phyloP scores from a whole-genome alignment of 176 grass and related monocot species.

The Rhynchospora pubera region DNA sequence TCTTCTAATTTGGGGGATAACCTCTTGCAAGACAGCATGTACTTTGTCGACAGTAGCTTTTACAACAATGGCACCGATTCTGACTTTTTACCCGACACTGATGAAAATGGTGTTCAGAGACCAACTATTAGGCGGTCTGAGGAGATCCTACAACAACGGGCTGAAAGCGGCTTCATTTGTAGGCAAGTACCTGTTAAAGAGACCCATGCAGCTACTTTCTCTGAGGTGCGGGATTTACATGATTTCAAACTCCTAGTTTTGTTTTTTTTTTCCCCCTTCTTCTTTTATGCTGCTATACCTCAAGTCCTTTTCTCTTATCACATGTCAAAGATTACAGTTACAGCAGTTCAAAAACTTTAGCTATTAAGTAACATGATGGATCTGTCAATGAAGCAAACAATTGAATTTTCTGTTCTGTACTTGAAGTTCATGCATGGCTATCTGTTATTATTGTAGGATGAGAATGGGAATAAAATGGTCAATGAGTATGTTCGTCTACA shows the following conservation, averaged over 20 bases:
- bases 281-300: not conserved
- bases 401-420: not conserved
- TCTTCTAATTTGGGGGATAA: conserved; percentile 20
- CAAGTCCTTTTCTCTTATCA: not conserved
- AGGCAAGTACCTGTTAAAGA: conserved; percentile 58
- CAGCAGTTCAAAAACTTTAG: conserved; percentile 5
- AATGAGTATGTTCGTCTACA: conserved; percentile 71
- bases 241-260: not conserved
- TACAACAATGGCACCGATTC: conserved; percentile 37
- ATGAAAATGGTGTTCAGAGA: not conserved
- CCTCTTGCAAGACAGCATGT: conserved; percentile 26
- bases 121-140: conserved; percentile 38
- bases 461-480: conserved; percentile 69
- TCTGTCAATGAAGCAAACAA: conserved; percentile 1
- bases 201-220: conserved; percentile 39
- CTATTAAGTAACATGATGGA: not conserved
- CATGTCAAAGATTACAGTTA: not conserved
- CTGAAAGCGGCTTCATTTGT: conserved; percentile 51
- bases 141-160: conserved; percentile 49
- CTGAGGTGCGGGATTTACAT: conserved; percentile 41
- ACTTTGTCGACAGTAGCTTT: conserved; percentile 35
- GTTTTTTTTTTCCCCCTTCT: no score
- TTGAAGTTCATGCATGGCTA: not conserved
- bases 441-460: conserved; percentile 43
- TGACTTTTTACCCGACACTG: conserved; percentile 29